Conservation (phyloP, 768 basidiomycete genomes). For the Leucocoprinus sp. region DNA sequence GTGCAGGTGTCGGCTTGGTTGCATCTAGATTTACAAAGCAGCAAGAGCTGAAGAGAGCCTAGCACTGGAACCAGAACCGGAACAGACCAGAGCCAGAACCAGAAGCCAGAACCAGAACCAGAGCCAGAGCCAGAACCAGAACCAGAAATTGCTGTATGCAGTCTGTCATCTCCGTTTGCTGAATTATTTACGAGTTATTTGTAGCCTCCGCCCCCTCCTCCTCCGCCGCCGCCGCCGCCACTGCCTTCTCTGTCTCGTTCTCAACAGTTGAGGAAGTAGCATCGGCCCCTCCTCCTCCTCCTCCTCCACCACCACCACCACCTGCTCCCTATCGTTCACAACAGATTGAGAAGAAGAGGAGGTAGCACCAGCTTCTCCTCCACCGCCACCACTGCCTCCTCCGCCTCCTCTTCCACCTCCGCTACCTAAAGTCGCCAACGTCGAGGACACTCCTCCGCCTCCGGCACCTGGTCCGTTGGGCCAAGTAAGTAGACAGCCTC, state of each 20-base stretch:
- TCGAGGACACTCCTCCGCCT: slow-evolving; percentile 20
- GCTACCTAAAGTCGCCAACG: slow-evolving; percentile 10
- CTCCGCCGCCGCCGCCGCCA: slow-evolving; percentile 26
- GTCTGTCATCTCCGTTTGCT: slow-evolving; percentile 2
- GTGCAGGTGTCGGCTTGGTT: slow-evolving; percentile 22
- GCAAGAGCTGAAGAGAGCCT: slow-evolving; percentile 18
- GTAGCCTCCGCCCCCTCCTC: slow-evolving; percentile 28
- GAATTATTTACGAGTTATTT: not conserved
- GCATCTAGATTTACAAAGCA: slow-evolving; percentile 22
- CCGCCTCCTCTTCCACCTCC: slow-evolving; percentile 33
- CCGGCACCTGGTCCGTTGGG: slow-evolving; percentile 46
- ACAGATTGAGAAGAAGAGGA: slow-evolving; percentile 19
- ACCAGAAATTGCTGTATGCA: slow-evolving; percentile 18
- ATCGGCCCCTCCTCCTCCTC: slow-evolving; percentile 27
- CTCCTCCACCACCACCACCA: slow-evolving; percentile 30
- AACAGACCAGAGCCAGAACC: slow-evolving; percentile 13
- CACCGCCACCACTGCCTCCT: slow-evolving; percentile 24
- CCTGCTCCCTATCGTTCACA: slow-evolving; percentile 22
- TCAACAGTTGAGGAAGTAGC: slow-evolving; percentile 18
- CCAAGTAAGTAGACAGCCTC: slow-evolving; percentile 16
- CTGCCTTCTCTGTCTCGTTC: slow-evolving; percentile 28
- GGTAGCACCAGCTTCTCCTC: slow-evolving; percentile 25
- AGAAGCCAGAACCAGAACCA: too few species aligned
- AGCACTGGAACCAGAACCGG: slow-evolving; percentile 13
- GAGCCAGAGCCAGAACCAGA: slow-evolving; percentile 14